Evolutionary conservation across 768 basidiomycete genomes (phyloP).

Genomic region (Hortiboletus flavorubellus): DNA sequence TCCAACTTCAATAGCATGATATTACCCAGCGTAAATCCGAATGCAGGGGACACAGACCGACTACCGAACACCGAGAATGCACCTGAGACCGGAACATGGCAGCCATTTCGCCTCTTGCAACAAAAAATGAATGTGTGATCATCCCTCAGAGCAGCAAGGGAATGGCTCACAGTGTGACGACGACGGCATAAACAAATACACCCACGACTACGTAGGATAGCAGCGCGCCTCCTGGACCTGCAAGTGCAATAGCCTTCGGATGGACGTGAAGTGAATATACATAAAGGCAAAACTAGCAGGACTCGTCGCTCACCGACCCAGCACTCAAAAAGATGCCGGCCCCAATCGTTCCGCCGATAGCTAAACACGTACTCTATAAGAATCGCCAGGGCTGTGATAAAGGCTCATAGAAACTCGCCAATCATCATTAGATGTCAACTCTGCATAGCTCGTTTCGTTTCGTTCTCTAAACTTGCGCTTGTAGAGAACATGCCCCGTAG

Average conservation of each 20-base stretch:
- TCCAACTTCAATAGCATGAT: background rate
- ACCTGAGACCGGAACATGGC: constrained; percentile 58
- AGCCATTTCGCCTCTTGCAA: constrained; percentile 58
- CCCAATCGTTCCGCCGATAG: constrained; percentile 57
- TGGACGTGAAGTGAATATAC: background rate
- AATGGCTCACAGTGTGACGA: constrained; percentile 47
- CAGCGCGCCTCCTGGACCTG: constrained; percentile 61
- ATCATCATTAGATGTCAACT: constrained; percentile 44
- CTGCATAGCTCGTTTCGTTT: constrained; percentile 39
- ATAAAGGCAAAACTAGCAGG: background rate
- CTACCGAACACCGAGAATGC: constrained; percentile 57
- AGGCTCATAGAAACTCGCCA: constrained; percentile 21
- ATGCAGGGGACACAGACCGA: constrained; percentile 56
- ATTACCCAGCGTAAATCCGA: constrained; percentile 55
- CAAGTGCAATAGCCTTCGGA: constrained; percentile 46
- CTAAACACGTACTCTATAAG: constrained; percentile 23
- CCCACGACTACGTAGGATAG: constrained; percentile 60
- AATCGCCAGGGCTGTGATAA: background rate
- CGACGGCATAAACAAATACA: constrained; percentile 56
- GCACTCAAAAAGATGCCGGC: constrained; percentile 61
- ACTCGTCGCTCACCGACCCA: constrained; percentile 41
- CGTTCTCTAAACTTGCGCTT: constrained; percentile 12
- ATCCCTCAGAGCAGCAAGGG: background rate
- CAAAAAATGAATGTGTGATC: background rate
- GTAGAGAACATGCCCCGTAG: constrained; percentile 8